Base-by-base conservation (phyloP, 2,329 filamentous ascomycete genomes). In the Fusarium pilosicola region DNA sequence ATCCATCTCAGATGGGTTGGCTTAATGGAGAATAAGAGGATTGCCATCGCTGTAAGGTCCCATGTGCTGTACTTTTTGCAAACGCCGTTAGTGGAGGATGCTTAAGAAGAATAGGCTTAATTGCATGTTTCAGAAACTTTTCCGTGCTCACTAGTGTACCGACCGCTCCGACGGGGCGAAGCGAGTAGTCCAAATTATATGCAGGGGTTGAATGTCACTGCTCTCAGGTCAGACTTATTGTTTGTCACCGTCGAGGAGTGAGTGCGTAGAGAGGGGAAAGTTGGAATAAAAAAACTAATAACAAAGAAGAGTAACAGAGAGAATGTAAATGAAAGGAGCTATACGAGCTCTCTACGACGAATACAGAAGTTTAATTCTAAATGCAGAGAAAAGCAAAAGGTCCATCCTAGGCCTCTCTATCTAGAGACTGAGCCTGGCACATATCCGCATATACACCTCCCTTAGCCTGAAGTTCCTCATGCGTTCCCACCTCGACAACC, bases 401-500 rank as follows among this genome's bases (percentile, higher is more conserved):
- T 38, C 14, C 14, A 42, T 18, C 6, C 24, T 32, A 36, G 7
- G 30, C 22, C 13, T 51, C 51, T 48, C 54, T 71, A 17, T 71
- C 67, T 8, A 74, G 39, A 20, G 71, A 74, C 45, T 74, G 71
- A 32, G 71, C 70, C 48, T 61, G 49, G 32, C 70, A 74, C 71
- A 74, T 74, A 20, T 74, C 71, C 11, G 71, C 51, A 59, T 74
- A 74, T 28, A 71, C 62, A 44, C 70, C 70, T 20, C 62, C 44
- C 34, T 38, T 65, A 84, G 80, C 76, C n/a, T 92, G 80, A 5
- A 92, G 82, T 48, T 88, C 84, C 11, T 88, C 84, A 63, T 92
- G 89, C 1, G 85, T 88, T 1, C 90, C 90, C 73, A 87, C 82
- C 78, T 92, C 90, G 11, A 89, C 81, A 7, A 90, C 84, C 44